Evolutionary conservation across 257 asterid species (phyloP).

Genomic region (Verbascum thapsus): DNA sequence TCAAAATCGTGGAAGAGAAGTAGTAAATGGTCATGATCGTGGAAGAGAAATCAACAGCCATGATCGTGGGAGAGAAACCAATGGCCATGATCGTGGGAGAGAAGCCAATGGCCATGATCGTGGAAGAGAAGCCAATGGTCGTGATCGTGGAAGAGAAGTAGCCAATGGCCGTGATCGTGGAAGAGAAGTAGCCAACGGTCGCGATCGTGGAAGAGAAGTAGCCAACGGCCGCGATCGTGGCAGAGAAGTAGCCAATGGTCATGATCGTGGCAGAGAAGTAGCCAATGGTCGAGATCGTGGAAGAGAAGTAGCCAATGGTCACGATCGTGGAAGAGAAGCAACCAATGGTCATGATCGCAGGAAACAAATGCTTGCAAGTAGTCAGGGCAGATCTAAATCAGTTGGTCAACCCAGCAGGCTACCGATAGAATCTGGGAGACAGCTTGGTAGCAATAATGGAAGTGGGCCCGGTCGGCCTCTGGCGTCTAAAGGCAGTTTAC

Average conservation of each 20-base stretch:
- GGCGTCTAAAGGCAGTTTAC: slow-evolving; percentile 41
- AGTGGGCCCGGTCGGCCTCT: slow-evolving; percentile 83
- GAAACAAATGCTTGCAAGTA: slow-evolving; percentile 29
- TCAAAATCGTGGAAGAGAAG: slow-evolving; percentile 52
- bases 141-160: too few relatives aligned
- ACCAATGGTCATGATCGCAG: too few relatives aligned
- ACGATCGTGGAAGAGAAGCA: slow-evolving; percentile 25
- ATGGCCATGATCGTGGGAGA: neutral
- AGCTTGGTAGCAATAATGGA: slow-evolving; percentile 51
- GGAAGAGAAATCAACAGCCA: too few relatives aligned
- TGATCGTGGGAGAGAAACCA: slow-evolving; percentile 45
- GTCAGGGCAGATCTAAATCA: slow-evolving; percentile 48
- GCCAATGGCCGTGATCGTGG: slow-evolving; percentile 37
- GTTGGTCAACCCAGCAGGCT: slow-evolving; percentile 34
- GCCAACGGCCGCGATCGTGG: slow-evolving; percentile 1
- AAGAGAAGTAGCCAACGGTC: too few relatives aligned
- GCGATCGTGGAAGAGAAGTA: slow-evolving; percentile 9
- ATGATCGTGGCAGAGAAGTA: too few relatives aligned
- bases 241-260: too few relatives aligned
- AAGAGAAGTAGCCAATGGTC: slow-evolving; percentile 29
- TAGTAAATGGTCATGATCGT: slow-evolving; percentile 38
- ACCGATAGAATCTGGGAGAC: slow-evolving; percentile 47
- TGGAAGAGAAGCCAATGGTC: too few relatives aligned
- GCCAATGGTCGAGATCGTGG: too few relatives aligned
- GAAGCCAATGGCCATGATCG: too few relatives aligned